phyloP scores from a whole-genome alignment of 345 rosid species.

The Capsella bursapastoris region DNA sequence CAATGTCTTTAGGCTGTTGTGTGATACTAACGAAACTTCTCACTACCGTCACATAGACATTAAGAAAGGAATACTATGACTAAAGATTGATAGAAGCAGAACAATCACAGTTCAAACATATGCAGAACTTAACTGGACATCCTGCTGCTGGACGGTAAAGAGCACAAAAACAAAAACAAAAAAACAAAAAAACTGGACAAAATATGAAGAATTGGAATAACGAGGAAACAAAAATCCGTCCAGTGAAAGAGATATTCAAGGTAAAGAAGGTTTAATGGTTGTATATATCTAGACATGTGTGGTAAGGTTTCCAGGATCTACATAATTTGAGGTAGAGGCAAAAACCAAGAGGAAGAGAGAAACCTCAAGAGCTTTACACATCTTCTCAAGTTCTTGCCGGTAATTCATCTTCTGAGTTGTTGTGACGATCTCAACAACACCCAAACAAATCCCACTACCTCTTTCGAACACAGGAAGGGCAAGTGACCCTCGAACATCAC shows the following conservation, averaged over 20 bases:
- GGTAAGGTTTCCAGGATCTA: neutral
- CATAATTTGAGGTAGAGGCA: constrained; percentile 1
- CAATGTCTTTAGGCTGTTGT: constrained; percentile 17
- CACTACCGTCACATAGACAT: neutral
- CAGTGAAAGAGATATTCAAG: constrained; percentile 24
- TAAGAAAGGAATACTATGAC: neutral
- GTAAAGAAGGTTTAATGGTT: neutral
- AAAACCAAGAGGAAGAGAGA: constrained; percentile 42
- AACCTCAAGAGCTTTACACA: constrained; percentile 98
- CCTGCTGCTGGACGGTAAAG: neutral
- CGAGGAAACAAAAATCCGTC: neutral
- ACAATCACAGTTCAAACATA: constrained; percentile 21
- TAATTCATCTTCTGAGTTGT: constrained; percentile 72
- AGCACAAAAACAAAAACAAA: neutral
- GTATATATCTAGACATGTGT: constrained; percentile 7
- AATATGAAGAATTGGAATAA: neutral
- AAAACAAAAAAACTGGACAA: too few species aligned
- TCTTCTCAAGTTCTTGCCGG: constrained; percentile 68
- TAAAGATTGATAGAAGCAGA: neutral
- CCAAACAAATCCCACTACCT: constrained; percentile 76
- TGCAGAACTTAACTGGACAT: constrained; percentile 4
- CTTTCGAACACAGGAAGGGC: constrained; percentile 87
- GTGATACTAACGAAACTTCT: constrained; percentile 16
- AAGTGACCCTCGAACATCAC: constrained; percentile 76
- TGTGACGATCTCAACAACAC: constrained; percentile 87